Evolutionary conservation across 345 rosid genomes (phyloP).

Genomic region (Camelina neglecta): DNA sequence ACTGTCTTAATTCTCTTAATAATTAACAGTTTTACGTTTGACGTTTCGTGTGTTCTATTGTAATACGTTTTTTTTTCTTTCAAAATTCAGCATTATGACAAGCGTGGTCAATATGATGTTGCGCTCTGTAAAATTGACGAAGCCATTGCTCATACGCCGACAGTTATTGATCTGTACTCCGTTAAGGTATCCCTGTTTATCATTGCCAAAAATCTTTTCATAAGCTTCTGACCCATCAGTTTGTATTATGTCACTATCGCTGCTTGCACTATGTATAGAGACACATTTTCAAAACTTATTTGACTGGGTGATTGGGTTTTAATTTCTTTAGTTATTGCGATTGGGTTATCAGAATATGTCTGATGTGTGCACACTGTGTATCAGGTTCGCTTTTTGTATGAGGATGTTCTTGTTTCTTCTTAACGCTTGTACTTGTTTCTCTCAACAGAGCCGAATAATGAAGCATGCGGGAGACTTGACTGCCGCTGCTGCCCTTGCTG

Average conservation of each 20-base stretch:
- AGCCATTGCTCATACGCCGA: constrained; percentile 95
- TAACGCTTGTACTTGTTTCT: constrained; percentile 34
- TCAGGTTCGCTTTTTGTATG: constrained; percentile 4
- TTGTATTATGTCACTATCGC: constrained; percentile 2
- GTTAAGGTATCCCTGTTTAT: constrained; percentile 70
- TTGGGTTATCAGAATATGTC: constrained; percentile 14
- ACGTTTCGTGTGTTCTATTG: constrained; percentile 19
- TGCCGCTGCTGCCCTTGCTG: constrained; percentile 94
- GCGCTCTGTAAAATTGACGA: constrained; percentile 86
- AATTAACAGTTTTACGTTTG: constrained; percentile 16
- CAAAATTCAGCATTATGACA: constrained; percentile 92
- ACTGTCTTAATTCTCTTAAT: constrained; percentile 28
- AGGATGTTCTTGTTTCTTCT: constrained; percentile 23
- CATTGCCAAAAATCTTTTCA: neutral
- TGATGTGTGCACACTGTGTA: constrained; percentile 21
- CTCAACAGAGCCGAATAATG: constrained; percentile 86
- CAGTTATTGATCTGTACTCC: constrained; percentile 93
- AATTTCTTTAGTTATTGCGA: constrained; percentile 19
- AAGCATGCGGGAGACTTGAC: constrained; percentile 96
- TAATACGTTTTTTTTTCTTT: constrained; percentile 11
- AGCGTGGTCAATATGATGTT: constrained; percentile 75
- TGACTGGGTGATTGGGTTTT: constrained; percentile 24
- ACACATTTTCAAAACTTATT: constrained; percentile 1
- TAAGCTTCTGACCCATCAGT: neutral
- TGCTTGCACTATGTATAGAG: constrained; percentile 13